Base-by-base conservation (phyloP, 495 filamentous ascomycete species). In the Schizothecium vesticola region DNA sequence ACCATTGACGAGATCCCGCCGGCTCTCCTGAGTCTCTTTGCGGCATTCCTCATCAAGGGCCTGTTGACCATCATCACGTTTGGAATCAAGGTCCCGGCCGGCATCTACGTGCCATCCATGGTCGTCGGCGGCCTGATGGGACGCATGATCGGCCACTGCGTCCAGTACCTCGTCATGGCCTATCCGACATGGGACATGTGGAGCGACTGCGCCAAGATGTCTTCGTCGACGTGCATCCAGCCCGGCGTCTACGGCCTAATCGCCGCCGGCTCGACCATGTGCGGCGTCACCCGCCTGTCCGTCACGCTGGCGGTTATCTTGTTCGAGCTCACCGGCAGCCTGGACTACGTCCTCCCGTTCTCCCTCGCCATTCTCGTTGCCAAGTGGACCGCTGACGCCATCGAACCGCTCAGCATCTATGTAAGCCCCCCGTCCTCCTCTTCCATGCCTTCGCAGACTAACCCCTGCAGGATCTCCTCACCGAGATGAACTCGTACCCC, bases 71-170 rank as follows among this genome's bases (percentile, higher is more conserved):
- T 88, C 56, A 87, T 96, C 67, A 96, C 93, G 0, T 97, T 97
- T 75, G 93, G 93, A 1, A 92, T 96, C 74, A 99, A 99, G 79
- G 89, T 97, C 3, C 95, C 95, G 11, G 92, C 93, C 3, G 95
- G 95, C 33, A 97, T 99, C 69, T 99, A 98, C 72, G 94, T 99
- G 0, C 95, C 95, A 4, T 96, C 92, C 71, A 99, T 99, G 95
- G 95, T 99, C 33, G 92, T 97, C 59, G 95, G 95, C 67, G 95
- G 95, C 75, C 82, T 99, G 56, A 89, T 96, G 83, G 95, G 95
- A 33, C 90, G 95, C 3, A 87, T 93, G 19, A 88, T 97, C 62
- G 95, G 95, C 1, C 93, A 97, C 74, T 71, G 87, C 11, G 90
- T 96, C 0, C 95, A 99, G 75, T 95, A 92, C 78, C 76, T 91